phyloP scores from a whole-genome alignment of 805 yeast species.

The Saturnispora besseyi region DNA sequence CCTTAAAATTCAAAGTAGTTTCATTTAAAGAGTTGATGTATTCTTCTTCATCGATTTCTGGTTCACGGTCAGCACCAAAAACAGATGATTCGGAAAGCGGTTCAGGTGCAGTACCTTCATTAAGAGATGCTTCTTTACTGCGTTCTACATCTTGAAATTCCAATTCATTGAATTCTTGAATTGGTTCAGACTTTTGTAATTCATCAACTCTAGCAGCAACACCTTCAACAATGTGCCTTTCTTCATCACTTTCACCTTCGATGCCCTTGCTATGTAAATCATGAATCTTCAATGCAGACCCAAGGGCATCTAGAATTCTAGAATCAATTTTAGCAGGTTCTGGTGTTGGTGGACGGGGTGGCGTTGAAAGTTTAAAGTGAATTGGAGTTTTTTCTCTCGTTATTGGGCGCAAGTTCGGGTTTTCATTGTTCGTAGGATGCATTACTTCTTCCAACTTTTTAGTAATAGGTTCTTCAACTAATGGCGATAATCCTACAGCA shows the following conservation, averaged over 20 bases:
- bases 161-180: neutral
- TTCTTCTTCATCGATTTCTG: constrained; percentile 18
- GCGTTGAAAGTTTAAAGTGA: constrained; percentile 11
- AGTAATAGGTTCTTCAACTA: neutral
- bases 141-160: neutral
- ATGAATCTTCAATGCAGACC: constrained; percentile 7
- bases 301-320: neutral
- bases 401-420: neutral
- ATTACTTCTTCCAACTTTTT: neutral
- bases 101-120: neutral
- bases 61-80: constrained; percentile 11
- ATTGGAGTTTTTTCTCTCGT: neutral
- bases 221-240: constrained; percentile 5
- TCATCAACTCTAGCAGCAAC: neutral
- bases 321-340: constrained; percentile 23
- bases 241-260: constrained; percentile 9
- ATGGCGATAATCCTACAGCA: neutral
- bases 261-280: constrained; percentile 8
- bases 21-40: constrained; percentile 23
- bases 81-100: constrained; percentile 23
- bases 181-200: neutral
- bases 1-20: constrained; percentile 9
- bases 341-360: constrained; percentile 18
- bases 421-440: neutral
- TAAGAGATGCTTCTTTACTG: neutral